Conservation (phyloP, 495 filamentous ascomycete genomes). For the Neurospora sp. region DNA sequence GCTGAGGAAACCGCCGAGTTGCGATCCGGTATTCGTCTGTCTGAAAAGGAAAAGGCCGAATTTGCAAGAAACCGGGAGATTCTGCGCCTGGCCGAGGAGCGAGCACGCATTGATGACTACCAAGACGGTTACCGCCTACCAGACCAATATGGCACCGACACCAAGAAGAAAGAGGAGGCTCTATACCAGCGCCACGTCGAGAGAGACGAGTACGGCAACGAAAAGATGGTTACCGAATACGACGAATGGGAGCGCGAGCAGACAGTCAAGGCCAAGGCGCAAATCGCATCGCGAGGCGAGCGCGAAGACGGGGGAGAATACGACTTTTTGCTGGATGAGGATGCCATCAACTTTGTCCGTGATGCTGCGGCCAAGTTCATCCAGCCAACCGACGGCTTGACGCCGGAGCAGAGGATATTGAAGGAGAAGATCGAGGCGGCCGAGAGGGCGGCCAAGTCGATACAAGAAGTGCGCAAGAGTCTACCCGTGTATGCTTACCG, state of each 20-base stretch:
- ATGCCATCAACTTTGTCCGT: constrained; percentile 77
- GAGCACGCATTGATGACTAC: constrained; percentile 80
- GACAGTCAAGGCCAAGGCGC: constrained; percentile 77
- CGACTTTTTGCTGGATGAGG: constrained; percentile 88
- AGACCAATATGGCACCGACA: constrained; percentile 87
- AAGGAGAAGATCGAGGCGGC: constrained; percentile 75
- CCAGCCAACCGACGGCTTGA: constrained; percentile 44
- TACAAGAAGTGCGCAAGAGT: constrained; percentile 85
- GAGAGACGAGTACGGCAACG: constrained; percentile 75
- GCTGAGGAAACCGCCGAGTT: constrained; percentile 79
- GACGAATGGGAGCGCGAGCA: constrained; percentile 96
- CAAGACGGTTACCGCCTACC: constrained; percentile 90
- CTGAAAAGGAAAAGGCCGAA: constrained; percentile 72
- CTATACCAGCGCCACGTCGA: constrained; percentile 89
- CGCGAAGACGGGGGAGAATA: constrained; percentile 80
- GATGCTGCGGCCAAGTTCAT: constrained; percentile 58
- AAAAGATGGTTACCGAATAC: constrained; percentile 86
- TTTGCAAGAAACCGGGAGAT: constrained; percentile 86
- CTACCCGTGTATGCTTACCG: constrained; percentile 82
- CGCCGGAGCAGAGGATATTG: constrained; percentile 66
- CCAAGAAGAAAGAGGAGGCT: constrained; percentile 81
- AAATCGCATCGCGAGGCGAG: constrained; percentile 58
- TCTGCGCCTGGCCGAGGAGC: constrained; percentile 77
- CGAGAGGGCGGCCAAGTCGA: constrained; percentile 72
- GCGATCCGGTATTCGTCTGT: constrained; percentile 63